These are phyloP conservation scores for Fusarium dlaminii DNA, from an alignment of 2,329 filamentous ascomycete species.

Conservation along the genomic window DNA sequence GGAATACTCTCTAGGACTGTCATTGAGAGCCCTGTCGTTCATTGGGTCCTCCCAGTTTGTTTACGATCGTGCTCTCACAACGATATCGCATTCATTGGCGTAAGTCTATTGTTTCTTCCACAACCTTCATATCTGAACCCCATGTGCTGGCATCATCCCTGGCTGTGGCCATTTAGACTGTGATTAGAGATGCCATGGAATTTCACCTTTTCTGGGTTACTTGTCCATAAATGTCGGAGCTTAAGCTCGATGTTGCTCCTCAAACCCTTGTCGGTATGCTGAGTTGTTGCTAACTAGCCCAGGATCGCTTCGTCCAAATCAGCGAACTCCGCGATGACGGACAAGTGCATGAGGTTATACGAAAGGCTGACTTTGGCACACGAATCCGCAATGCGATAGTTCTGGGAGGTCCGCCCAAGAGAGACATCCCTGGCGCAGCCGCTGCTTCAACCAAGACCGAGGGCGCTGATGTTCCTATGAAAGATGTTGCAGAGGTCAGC, in stretches of 20 bases:
- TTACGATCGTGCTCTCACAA: constrained; percentile 75
- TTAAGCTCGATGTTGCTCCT: background rate
- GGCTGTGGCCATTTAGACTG: background rate
- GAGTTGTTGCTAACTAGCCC: constrained; percentile 15
- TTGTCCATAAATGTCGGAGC: background rate
- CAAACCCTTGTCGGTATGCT: background rate
- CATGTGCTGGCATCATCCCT: background rate
- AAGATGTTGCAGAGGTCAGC: constrained; percentile 37
- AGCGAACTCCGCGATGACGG: constrained; percentile 76
- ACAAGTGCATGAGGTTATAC: constrained; percentile 78
- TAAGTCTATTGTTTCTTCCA: constrained; percentile 55
- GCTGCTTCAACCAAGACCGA: constrained; percentile 50
- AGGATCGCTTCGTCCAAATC: constrained; percentile 84
- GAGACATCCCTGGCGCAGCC: constrained; percentile 37
- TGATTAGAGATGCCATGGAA: background rate
- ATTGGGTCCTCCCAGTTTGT: constrained; percentile 82
- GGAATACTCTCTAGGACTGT: constrained; percentile 84
- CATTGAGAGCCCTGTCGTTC: constrained; percentile 77
- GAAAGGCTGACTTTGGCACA: constrained; percentile 80
- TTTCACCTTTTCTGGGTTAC: background rate
- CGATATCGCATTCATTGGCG: constrained; percentile 87
- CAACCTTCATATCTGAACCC: background rate
- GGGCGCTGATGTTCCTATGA: constrained; percentile 52
- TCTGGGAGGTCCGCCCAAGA: constrained; percentile 63
- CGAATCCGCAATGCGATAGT: constrained; percentile 82